Base-by-base conservation (phyloP, 2,329 filamentous ascomycete genomes). In the Neodidymelliopsis sp. region DNA sequence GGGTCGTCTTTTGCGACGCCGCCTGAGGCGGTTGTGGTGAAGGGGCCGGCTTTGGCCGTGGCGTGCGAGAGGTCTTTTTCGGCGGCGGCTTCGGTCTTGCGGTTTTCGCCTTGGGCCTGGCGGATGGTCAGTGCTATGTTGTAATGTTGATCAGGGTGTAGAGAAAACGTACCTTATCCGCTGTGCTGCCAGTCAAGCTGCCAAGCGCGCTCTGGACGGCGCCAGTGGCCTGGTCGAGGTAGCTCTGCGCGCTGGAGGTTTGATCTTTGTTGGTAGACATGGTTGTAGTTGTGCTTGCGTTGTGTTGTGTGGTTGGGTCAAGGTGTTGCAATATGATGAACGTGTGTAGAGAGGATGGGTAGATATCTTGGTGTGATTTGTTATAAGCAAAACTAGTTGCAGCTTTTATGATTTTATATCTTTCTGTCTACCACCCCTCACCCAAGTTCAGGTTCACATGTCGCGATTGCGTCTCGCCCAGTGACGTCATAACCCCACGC, bases 21-120 rank as follows among this genome's bases (percentile, higher is more conserved):
- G 36, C 90, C 90, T 0, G 84, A 83, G 39, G 86, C 79, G 9
- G 87, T 87, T 49, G 89, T 81, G 18, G 86, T 84, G 69, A 86
- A 79, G 52, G 88, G 86, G 4, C 89, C 91, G n/a, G 88, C 70
- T 72, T 91, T 93, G 58, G 81, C 81, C 12, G 88, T 82, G 4
- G 88, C 82, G 71, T 96, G 87, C 5, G 90, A 94, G 57, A 86
- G 82, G 41, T 89, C 83, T 62, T 91, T 77, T 74, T 92, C 86
- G 54, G 79, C 76, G 4, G 85, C 74, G 13, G 84, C 88, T 70
- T 86, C 79, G 63, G 83, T 75, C 75, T 92, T 79, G 75, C 84
- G 85, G 60, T 77, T 75, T 41, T 88, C 77, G 63, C 85, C 87
- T 76, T 89, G 75, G 42, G 74, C 71, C 79, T 82, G 61, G 25